Base-by-base conservation (phyloP, 176 grass and related monocot genomes). In the Oropetium thomaeum region DNA sequence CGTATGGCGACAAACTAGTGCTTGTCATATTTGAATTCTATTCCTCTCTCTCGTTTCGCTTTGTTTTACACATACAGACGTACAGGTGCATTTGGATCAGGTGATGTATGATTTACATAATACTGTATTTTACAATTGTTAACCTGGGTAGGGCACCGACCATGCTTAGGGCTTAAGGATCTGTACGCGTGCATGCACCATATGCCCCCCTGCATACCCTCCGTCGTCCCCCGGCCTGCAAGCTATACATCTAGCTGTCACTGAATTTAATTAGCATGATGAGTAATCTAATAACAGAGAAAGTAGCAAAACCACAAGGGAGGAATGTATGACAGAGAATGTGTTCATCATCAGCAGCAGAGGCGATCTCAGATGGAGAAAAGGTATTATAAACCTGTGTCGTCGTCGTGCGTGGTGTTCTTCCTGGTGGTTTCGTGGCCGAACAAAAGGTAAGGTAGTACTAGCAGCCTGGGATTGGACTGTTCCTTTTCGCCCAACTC, bases 381-480 rank as follows among this genome's bases (percentile, higher is more conserved):
- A 35, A 28, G 73, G 1, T 4, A 52, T 25, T 26, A 12, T 5
- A 57, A 26, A 57, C 13, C 2, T 20, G 29, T 5, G 13, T 5
- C 53, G n/a, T n/a, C n/a, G n/a, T 32, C 15, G 26, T 40, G 14
- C 9, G 53, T 33, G 7, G 44, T 59, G 30, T 37, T 82, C 77
- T 80, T 80, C 53, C 48, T 82, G 80, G 79, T 78, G 79, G 74
- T 66, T 87, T 83, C 85, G 62, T 83, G 69, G 23, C 62, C 53
- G 52, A 79, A 41, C 42, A 51, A 73, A 87, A 79, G 79, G 67
- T 51, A n/a, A n/a, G n/a, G n/a, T n/a, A n/a, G n/a, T n/a, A n/a
- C n/a, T n/a, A 53, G 19, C 27, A 52, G 49, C 17, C 4, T 10
- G 22, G 22, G 53, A 57, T 57, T 23, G 22, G 25, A 22, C 62